Conservation (phyloP, 257 asterid genomes). For the Solanum chmielewskii region DNA sequence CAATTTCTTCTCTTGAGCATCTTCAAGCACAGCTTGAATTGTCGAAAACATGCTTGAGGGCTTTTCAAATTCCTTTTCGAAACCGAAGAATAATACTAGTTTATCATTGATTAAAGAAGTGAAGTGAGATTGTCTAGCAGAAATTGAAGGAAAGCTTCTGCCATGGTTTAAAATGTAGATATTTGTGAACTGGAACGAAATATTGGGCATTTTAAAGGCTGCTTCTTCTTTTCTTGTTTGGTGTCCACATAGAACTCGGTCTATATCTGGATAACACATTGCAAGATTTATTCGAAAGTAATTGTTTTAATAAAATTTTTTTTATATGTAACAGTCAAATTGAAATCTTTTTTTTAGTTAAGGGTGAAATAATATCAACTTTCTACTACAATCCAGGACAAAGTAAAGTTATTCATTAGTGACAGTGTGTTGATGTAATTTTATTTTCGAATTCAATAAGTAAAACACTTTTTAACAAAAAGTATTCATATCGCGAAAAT, state of each 20-base stretch:
- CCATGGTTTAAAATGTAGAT: neutral
- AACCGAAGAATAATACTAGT: neutral
- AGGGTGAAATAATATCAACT: accelerated
- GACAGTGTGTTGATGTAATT: no score
- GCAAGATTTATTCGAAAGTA: no score
- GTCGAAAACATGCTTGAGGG: neutral
- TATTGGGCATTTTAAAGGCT: neutral
- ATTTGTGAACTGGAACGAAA: neutral
- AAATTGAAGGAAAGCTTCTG: neutral
- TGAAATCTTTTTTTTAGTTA: no score
- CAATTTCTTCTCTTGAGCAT: neutral
- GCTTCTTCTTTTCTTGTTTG: no score
- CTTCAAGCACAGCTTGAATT: neutral
- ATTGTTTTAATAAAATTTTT: accelerated
- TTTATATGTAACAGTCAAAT: accelerated
- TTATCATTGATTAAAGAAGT: neutral
- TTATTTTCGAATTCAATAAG: no score
- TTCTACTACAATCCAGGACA: accelerated
- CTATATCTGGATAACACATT: accelerated
- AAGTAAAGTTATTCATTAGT: neutral
- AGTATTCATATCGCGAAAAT: no score
- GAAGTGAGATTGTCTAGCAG: neutral
- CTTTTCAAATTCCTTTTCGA: neutral
- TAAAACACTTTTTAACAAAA: no score
- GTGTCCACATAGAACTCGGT: no score